Conservation (phyloP, 176 grass and related monocot species). For the Cenchrus americanus region DNA sequence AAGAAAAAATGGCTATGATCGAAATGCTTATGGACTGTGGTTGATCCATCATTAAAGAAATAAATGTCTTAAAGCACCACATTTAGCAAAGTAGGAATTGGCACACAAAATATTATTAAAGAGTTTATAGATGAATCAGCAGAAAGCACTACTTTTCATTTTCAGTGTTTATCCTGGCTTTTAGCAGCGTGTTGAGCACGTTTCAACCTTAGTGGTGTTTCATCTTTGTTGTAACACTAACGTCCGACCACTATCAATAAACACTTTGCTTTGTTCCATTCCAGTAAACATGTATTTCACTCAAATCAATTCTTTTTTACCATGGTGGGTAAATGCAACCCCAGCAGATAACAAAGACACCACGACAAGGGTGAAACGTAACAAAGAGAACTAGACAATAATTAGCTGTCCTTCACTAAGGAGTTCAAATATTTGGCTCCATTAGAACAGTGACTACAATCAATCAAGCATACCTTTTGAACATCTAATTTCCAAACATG, state of each 20-base stretch:
- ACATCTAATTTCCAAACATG: conserved; percentile 10
- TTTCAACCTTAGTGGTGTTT: not conserved
- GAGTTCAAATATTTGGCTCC: not conserved
- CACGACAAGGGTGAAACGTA: not conserved
- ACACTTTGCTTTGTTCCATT: not conserved
- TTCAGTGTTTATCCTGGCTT: not conserved
- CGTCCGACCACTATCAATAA: not conserved
- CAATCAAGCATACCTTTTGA: not conserved
- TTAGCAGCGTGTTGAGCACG: not conserved
- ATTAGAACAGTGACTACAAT: not conserved
- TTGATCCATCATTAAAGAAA: not conserved
- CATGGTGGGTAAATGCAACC: not conserved
- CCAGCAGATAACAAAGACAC: not conserved
- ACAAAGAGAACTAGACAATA: not conserved
- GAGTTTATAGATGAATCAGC: not conserved
- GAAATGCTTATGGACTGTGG: not conserved
- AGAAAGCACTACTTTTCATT: not conserved
- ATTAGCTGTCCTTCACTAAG: not conserved
- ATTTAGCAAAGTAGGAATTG: not conserved
- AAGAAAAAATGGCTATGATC: not conserved
- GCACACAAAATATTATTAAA: not conserved
- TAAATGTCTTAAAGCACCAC: not conserved
- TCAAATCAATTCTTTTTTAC: not conserved
- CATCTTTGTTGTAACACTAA: not conserved
- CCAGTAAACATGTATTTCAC: conserved; percentile 6